Base-by-base conservation (phyloP, 306 rosid genomes). In the Cicer yamashitae region DNA sequence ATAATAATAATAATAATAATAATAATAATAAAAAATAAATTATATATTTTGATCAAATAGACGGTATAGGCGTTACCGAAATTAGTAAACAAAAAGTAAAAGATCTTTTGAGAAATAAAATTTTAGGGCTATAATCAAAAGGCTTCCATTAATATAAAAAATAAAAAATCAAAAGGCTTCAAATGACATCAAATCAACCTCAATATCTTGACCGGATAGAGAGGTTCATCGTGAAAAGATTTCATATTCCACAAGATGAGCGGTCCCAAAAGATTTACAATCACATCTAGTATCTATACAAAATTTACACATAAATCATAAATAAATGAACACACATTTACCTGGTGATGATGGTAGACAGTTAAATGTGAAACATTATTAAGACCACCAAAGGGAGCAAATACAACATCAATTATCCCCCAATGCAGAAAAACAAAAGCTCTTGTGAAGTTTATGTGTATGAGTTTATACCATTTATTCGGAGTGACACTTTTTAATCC, bases 171-270 rank as follows among this genome's bases (percentile, higher is more conserved):
- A 51, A 61, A 73, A 22, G 20, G 6, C 46, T 50, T 61, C 64
- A 59, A 57, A 74, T 48, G 65, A 48, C 50, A 67, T 69, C 60
- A 74, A 69, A 67, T 74, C 70, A 73, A 57, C 74, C 34, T 71
- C 51, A 52, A 72, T 64, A 44, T 63, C 30, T 72, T 71, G 45
- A 72, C 82, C 50, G 18, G 30, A 64, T 14, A 9, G 11, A 44
- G 53, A 60, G 7, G 48, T 22, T 57, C 45, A 13, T 53, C 56
- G 7, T 6, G 53, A 17, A 25, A 51, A 34, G 6, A 71, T 73
- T 56, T 80, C 39, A 56, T 37, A 30, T 46, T 56, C 61, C 73
- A 14, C 15, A 41, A 6, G 25, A 61, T 39, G 6, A 41, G 15
- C 10, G 5, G 22, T 38, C 67, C 22, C 11, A 71, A 52, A 53